phyloP scores from a whole-genome alignment of 2,329 filamentous ascomycete genomes.

The Dactylellina sp. region DNA sequence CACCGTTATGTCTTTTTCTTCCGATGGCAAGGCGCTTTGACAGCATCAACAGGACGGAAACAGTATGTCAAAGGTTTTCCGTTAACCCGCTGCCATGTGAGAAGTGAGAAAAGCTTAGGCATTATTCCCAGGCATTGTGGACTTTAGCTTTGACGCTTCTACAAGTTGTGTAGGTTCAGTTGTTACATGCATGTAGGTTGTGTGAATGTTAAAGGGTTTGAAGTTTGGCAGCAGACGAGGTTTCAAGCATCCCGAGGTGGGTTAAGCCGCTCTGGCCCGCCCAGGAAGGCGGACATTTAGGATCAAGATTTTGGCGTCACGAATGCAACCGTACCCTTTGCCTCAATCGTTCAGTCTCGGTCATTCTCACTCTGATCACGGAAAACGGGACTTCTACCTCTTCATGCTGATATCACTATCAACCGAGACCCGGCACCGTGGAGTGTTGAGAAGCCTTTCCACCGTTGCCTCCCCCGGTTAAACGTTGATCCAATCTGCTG shows the following conservation, averaged over 20 bases:
- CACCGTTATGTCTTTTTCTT: conserved; percentile 46
- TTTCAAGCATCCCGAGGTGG: conserved; percentile 22
- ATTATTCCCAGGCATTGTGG: not conserved
- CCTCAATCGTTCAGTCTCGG: conserved; percentile 12
- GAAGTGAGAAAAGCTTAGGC: conserved; percentile 10
- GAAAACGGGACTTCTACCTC: not conserved
- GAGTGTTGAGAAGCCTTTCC: no score
- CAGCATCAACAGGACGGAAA: conserved; percentile 17
- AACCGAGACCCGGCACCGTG: conserved; percentile 43
- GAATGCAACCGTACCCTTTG: conserved; percentile 22
- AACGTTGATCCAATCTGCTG: conserved; percentile 47
- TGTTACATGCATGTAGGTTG: not conserved
- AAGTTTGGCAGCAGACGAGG: conserved; percentile 13
- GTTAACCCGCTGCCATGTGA: conserved; percentile 12
- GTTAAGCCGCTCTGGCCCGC: conserved; percentile 12
- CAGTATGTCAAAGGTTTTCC: conserved; percentile 11
- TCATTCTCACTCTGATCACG: not conserved
- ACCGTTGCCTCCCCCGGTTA: conserved; percentile 1
- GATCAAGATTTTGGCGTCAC: conserved; percentile 24
- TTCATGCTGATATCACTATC: conserved; percentile 29
- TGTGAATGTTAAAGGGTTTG: not conserved
- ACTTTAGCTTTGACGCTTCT: conserved; percentile 10
- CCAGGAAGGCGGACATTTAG: conserved; percentile 19
- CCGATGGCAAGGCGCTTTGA: conserved; percentile 52
- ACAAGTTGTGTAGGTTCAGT: not conserved